These are phyloP conservation scores for Candida ponderosae DNA, from an alignment of 805 yeast species.

Conservation along the genomic window DNA sequence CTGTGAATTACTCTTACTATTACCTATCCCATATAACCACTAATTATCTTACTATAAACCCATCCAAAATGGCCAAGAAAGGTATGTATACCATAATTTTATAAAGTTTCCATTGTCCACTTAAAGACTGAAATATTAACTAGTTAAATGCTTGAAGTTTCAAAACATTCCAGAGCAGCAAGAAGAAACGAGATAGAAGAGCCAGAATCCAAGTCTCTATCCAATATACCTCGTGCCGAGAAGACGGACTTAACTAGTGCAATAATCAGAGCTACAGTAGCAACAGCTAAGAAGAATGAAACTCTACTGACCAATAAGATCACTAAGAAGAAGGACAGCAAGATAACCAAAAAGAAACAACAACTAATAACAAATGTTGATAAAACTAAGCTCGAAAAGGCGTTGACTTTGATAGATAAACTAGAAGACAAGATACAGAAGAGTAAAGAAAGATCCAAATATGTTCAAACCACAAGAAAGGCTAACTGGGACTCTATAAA, in stretches of 20 bases:
- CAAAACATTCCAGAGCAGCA: slow-evolving; percentile 72
- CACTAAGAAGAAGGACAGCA: slow-evolving; percentile 27
- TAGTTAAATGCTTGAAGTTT: slow-evolving; percentile 25
- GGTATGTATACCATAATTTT: slow-evolving; percentile 6
- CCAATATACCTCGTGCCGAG: slow-evolving; percentile 49
- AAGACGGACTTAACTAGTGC: slow-evolving; percentile 54
- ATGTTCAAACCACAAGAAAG: slow-evolving; percentile 55
- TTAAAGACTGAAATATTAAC: neutral
- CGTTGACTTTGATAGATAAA: slow-evolving; percentile 44
- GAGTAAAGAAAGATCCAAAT: slow-evolving; percentile 56
- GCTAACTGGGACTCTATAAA: slow-evolving; percentile 70
- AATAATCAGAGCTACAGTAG: slow-evolving; percentile 57
- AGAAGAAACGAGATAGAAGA: slow-evolving; percentile 50
- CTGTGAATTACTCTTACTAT: too few species aligned
- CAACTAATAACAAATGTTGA: slow-evolving; percentile 25
- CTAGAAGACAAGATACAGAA: slow-evolving; percentile 55
- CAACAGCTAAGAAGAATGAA: slow-evolving; percentile 59
- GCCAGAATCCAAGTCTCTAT: slow-evolving; percentile 41
- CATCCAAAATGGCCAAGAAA: slow-evolving; percentile 20
- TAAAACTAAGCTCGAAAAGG: slow-evolving; percentile 37
- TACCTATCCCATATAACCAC: too few species aligned
- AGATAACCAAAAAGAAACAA: slow-evolving; percentile 19
- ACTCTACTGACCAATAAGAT: slow-evolving; percentile 49
- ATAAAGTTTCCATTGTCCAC: neutral
- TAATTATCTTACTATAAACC: too few species aligned